Base-by-base conservation (phyloP, 2,329 filamentous ascomycete species). In the Ceratocystis colombiana region DNA sequence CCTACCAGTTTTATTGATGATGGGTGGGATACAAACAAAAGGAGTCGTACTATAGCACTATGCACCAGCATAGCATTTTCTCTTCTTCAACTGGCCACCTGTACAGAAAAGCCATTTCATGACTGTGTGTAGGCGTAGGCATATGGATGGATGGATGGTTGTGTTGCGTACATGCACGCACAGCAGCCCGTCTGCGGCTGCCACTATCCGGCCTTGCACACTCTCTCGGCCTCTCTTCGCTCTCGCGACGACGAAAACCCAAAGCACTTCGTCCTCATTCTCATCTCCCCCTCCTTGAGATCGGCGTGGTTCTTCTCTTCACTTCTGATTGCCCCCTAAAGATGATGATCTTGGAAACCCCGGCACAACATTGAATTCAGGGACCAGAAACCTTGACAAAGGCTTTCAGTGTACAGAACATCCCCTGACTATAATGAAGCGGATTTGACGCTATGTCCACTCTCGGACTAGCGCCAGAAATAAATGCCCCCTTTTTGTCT, bases 361-460 rank as follows among this genome's bases (percentile, higher is more conserved):
- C 25, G n/a, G 30, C 28, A 30, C 28, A 28, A 53, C 20, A 25
- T 28, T 59, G 25, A 15, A 30, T 30, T 37, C 22, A 59, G 55
- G 55, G 55, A 59, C 55, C 6, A 37, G 55, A 30, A 33, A 59
- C 55, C 55, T 30, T 59, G 55, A 30, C 55, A 59, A 59, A 30
- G 55, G 15, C 55, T 37, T 59, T 59, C 55, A 33, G 28, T 59
- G 17, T 37, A 59, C 28, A 57, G 28, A 37, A 20, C 33, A 17
- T 59, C 55, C 55, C 55, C 55, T 59, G 55, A 59, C 55, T 59
- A 59, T 33, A 37, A 59, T 59, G 55, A 59, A 20, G 55, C 33
- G 55, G 28, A 59, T 59, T 20, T n/a, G n/a, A 20, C 25, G 30
- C 28, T 59, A 59, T 17, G 30, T 59, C 55, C 55, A 6, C 6